Evolutionary conservation across 768 basidiomycete genomes (phyloP), one percentile per base, ranked within the genome.

Genomic region (Lactarius hengduanensis): DNA sequence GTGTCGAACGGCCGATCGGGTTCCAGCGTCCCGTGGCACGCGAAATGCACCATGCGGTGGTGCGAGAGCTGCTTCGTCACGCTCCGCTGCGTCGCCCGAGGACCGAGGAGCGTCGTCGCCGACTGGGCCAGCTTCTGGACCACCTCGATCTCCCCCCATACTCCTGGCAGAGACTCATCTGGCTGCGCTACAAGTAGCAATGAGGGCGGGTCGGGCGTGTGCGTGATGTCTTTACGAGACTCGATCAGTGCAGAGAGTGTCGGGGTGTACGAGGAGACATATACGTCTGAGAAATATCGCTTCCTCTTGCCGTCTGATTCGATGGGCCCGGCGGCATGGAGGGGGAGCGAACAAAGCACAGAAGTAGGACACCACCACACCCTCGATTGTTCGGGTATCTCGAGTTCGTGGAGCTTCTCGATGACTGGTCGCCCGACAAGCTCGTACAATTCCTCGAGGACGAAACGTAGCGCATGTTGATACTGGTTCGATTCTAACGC

Each of bases 361-460:
- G 68, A 69, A 6, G 69, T 69, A 22, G 67, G 59, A 41, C 67
- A 70, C 69, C 69, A 70, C 66, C 67, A 69, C 10, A 70, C 64
- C 15, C 57, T 38, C 18, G 59, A 61, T 55, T 57, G 60, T n/a
- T 67, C 61, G n/a, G 47, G 40, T 50, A 63, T 61, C 55, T n/a
- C 43, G 11, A 67, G 67, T 10, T 45, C 28, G 13, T 34, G 43
- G 1, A 63, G 43, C 6, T 32, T 57, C 30, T 47, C 58, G 6
- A 64, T 54, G 5, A 64, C 61, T 20, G 66, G 66, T 20, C 53
- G 36, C 3, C 57, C 67, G 15, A 68, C 53, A 32, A 53, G 50
- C 50, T 59, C 64, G 56, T 64, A 59, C 18, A 70, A 41, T 38
- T 61, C 60, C 13, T 40, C 28, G 7, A 67, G 66, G 16, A 64